phyloP scores from a whole-genome alignment of 805 yeast genomes.

The Ogataea henricii region DNA sequence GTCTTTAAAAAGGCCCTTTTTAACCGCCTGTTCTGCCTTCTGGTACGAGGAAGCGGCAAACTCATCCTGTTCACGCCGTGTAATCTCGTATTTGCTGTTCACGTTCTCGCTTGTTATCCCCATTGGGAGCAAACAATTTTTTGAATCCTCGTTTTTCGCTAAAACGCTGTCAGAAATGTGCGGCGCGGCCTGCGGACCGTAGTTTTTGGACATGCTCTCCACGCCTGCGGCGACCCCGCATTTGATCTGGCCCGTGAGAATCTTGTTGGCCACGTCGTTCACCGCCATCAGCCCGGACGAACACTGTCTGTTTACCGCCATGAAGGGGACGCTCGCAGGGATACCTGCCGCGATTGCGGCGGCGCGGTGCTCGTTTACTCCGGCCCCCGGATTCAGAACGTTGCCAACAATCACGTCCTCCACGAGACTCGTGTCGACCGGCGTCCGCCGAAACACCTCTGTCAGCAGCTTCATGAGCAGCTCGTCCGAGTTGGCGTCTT shows the following conservation, averaged over 20 bases:
- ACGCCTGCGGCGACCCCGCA: constrained; percentile 92
- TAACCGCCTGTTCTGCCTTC: constrained; percentile 79
- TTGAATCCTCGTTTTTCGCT: constrained; percentile 48
- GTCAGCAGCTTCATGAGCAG: constrained; percentile 64
- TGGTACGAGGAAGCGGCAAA: constrained; percentile 87
- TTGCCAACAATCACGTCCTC: constrained; percentile 91
- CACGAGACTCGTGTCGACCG: constrained; percentile 53
- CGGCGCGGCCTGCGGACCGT: constrained; percentile 78
- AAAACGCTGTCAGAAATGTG: constrained; percentile 51
- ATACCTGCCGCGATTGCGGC: constrained; percentile 90
- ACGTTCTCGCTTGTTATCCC: constrained; percentile 95
- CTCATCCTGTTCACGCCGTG: constrained; percentile 76
- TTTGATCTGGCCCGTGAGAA: constrained; percentile 82
- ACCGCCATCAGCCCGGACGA: constrained; percentile 92
- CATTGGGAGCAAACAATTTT: constrained; percentile 90
- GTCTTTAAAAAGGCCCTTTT: constrained; percentile 73
- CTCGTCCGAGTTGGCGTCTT: constrained; percentile 81
- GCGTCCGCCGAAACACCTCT: constrained; percentile 57
- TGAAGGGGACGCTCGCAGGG: constrained; percentile 76
- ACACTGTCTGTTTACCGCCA: constrained; percentile 91
- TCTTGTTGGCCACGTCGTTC: constrained; percentile 86
- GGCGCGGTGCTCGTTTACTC: constrained; percentile 93
- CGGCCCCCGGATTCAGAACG: constrained; percentile 90
- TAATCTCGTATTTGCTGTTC: constrained; percentile 62
- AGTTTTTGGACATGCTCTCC: constrained; percentile 90